Percentiles rank a stretch among this genome's conserved stretches.
These are phyloP conservation scores for Nicotiana otophora DNA, from an alignment of 257 asterid species.

Conservation along the genomic window DNA sequence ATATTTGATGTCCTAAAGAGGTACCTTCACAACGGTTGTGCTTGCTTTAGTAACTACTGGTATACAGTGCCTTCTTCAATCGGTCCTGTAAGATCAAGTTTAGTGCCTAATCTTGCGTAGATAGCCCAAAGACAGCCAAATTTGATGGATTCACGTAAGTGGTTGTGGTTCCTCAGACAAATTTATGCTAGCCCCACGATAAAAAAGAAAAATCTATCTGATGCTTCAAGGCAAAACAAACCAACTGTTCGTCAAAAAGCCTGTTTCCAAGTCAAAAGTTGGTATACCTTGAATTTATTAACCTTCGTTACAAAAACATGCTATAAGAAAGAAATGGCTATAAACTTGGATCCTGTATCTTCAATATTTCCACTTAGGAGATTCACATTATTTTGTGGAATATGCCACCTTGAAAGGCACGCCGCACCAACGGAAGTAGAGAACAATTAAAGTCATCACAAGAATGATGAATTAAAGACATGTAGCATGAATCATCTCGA, in stretches of 20 bases:
- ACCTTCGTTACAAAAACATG: background rate
- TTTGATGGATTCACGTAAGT: background rate
- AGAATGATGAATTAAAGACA: background rate
- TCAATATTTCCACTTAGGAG: background rate
- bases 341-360: background rate
- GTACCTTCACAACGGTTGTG: too few relatives aligned
- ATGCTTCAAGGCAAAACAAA: background rate
- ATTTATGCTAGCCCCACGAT: background rate
- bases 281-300: background rate
- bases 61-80: too few relatives aligned
- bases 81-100: too few relatives aligned
- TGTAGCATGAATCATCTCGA: background rate
- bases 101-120: background rate
- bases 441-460: background rate
- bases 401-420: background rate
- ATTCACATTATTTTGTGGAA: constrained; percentile 2
- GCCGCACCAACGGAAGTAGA: background rate
- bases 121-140: background rate
- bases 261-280: background rate
- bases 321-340: background rate
- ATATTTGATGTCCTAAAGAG: too few relatives aligned
- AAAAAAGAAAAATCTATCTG: background rate
- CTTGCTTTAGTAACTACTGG: too few relatives aligned
- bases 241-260: background rate
- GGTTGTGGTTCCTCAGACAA: background rate